phyloP scores from a whole-genome alignment of 331 rosid genomes.

The Acacia concinna region DNA sequence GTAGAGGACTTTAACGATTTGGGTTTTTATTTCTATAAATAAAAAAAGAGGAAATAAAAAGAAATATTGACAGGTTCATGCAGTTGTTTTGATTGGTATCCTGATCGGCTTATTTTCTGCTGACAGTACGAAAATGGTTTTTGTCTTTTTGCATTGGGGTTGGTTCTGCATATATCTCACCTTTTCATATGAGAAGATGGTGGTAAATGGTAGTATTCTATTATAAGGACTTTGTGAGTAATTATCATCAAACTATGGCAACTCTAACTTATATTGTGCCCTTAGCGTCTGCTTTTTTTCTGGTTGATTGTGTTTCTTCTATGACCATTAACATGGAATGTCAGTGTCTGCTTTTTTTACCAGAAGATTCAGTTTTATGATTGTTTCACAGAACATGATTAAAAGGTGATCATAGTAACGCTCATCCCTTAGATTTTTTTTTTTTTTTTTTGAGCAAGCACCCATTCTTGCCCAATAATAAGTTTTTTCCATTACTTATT shows the following conservation, averaged over 20 bases:
- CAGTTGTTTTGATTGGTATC: not conserved
- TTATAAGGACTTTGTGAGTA: not conserved
- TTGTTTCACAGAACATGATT: not conserved
- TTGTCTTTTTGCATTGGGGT: not conserved
- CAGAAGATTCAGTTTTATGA: not conserved
- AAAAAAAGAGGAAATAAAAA: no score
- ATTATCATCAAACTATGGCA: not conserved
- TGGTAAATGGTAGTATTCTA: not conserved
- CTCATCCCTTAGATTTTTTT: not conserved
- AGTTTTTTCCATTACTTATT: not conserved
- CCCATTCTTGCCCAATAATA: not conserved
- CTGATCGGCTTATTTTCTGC: not conserved
- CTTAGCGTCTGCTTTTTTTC: not conserved
- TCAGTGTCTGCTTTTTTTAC: not conserved
- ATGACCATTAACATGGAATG: not conserved
- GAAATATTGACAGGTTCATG: not conserved
- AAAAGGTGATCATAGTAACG: not conserved
- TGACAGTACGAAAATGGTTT: not conserved
- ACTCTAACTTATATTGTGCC: not conserved
- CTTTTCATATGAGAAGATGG: not conserved
- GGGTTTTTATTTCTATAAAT: not conserved
- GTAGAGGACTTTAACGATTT: not conserved
- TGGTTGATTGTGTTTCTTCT: not conserved
- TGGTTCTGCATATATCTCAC: not conserved
- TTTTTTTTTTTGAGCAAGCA: no score